Evolutionary conservation across 768 basidiomycete genomes (phyloP).

Genomic region (Collybia nuda): DNA sequence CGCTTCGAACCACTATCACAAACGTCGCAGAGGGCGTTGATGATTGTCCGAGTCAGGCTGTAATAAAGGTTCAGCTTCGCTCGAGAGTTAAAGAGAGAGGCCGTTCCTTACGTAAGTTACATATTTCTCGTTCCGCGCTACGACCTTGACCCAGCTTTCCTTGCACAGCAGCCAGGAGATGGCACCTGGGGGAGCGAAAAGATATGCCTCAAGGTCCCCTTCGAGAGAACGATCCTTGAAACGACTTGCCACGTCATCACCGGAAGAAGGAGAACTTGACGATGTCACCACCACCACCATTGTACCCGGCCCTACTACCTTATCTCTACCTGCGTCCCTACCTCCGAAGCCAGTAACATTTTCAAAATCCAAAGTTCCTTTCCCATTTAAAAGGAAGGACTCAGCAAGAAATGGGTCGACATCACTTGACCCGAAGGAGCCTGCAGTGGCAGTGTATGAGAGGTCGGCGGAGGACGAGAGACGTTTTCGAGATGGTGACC

Average conservation of each 20-base stretch:
- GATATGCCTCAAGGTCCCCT: constrained; percentile 56
- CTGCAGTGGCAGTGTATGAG: constrained; percentile 31
- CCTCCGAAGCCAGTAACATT: constrained; percentile 32
- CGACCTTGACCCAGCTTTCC: constrained; percentile 11
- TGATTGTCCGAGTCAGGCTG: neutral
- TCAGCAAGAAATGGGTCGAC: constrained; percentile 14
- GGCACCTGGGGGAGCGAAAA: constrained; percentile 42
- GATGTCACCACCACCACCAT: constrained; percentile 36
- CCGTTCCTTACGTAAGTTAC: constrained; percentile 17
- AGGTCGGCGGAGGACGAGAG: constrained; percentile 46
- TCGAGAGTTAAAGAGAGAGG: neutral
- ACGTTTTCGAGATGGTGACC: constrained; percentile 35
- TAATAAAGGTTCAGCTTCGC: neutral
- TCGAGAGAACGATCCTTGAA: constrained; percentile 51
- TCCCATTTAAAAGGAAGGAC: constrained; percentile 73
- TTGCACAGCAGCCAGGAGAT: constrained; percentile 12
- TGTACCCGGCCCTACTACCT: constrained; percentile 14
- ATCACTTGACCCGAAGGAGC: constrained; percentile 12
- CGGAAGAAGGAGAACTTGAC: constrained; percentile 84
- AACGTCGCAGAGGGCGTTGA: no score
- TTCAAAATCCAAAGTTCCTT: constrained; percentile 54
- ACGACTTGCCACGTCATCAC: constrained; percentile 60
- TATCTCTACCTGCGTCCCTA: constrained; percentile 24
- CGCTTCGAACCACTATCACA: no score
- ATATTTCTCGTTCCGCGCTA: constrained; percentile 10